phyloP scores from a whole-genome alignment of 768 basidiomycete genomes.

The Xerocomus brunneocitrinus region DNA sequence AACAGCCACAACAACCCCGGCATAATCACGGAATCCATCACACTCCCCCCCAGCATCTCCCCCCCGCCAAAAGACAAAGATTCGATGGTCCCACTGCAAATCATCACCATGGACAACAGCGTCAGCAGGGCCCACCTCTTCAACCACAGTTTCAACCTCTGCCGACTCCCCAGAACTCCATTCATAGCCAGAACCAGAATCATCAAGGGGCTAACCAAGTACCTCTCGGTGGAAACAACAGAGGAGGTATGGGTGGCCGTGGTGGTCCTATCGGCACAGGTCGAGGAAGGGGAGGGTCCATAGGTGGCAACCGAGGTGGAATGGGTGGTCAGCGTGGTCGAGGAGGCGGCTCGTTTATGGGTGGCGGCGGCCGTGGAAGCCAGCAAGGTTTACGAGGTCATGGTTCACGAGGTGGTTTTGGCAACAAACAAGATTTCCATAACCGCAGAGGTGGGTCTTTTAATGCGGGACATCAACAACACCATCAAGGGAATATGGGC shows the following conservation, averaged over 20 bases:
- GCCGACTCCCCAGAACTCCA: slow-evolving; percentile 23
- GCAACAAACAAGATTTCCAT: slow-evolving; percentile 55
- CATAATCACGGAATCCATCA: slow-evolving; percentile 53
- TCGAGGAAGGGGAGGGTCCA: slow-evolving; percentile 47
- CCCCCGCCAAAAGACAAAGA: slow-evolving; percentile 86
- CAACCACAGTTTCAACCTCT: slow-evolving; percentile 56
- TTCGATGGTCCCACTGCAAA: slow-evolving; percentile 73
- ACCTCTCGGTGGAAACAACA: slow-evolving; percentile 38
- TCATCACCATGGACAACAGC: slow-evolving; percentile 35
- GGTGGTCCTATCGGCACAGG: slow-evolving; percentile 33
- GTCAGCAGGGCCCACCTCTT: slow-evolving; percentile 46
- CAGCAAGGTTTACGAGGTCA: slow-evolving; percentile 57
- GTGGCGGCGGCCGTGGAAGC: slow-evolving; percentile 41
- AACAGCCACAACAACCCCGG: slow-evolving; percentile 40
- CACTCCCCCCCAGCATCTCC: slow-evolving; percentile 72
- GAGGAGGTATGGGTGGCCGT: slow-evolving; percentile 44
- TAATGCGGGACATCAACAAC: slow-evolving; percentile 39
- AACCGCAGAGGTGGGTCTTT: slow-evolving; percentile 66
- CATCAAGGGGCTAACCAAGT: slow-evolving; percentile 43
- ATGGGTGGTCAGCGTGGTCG: slow-evolving; percentile 40
- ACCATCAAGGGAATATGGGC: slow-evolving; percentile 34
- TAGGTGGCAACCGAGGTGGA: slow-evolving; percentile 42
- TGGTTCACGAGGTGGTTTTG: slow-evolving; percentile 62
- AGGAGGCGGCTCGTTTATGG: slow-evolving; percentile 32
- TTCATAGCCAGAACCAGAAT: slow-evolving; percentile 32